Base-by-base conservation (phyloP, 2,329 filamentous ascomycete species). In the Colletotrichum lindemuthianum region DNA sequence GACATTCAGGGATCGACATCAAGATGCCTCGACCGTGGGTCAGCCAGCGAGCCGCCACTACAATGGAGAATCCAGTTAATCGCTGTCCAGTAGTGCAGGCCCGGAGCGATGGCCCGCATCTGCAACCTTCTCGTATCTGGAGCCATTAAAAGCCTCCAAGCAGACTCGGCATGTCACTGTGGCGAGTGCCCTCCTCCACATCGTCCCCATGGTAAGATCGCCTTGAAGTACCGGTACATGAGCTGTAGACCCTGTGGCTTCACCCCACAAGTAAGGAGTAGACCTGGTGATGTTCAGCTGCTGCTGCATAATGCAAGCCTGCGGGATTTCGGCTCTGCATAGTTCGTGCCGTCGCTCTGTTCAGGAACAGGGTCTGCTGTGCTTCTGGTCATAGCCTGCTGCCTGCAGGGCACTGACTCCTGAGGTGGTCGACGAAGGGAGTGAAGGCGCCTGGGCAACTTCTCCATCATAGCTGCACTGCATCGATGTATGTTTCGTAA, bases 191-290 rank as follows among this genome's bases (percentile, higher is more conserved):
- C 15, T 49, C 52, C 47, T 40, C 37, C 51, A 16, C 32, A 33
- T 12, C 56, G 24, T 48, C 49, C 13, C 13, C 48, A 13, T 40
- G 11, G 40, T 40, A 43, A n/a, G 33, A 41, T 37, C 47, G 48
- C n/a, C 33, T 33, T 2, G 12, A 66, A 43, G 66, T 67, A 68
- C 65, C 13, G 32, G 64, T 68, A 67, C 66, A 24, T 60, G 5
- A 32, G 5, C 47, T 40, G 43, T 43, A 58, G n/a, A 34, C 39
- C 43, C 36, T 63, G 44, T 59, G 55, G 59, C 59, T 57, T 45
- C 44, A 63, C 44, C 34, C 59, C 59, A 59, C 59, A 34, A 36
- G 13, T 10, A 24, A 3, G 24, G 24, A 24, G 33, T 44, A 44
- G 47, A 47, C 48, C 16, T 53, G 52, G 33, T 41, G 24, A 24